phyloP scores from a whole-genome alignment of 1,284 basidiomycete species.

The Cyathus olla region DNA sequence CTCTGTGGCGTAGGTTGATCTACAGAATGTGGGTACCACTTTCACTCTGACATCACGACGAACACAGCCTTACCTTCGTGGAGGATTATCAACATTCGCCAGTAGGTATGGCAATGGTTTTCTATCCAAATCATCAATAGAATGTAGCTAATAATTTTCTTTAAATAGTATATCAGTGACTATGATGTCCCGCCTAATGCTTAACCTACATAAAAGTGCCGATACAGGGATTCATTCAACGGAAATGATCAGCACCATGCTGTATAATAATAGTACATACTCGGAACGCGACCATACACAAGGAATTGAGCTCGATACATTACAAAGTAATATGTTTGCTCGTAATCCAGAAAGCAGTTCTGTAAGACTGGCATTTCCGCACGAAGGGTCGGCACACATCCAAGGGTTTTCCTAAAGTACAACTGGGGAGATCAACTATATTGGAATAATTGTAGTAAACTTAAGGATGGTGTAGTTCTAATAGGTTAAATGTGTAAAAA shows the following conservation, averaged over 20 bases:
- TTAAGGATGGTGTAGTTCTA: too few relatives aligned
- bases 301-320: background rate
- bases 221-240: conserved; percentile 39
- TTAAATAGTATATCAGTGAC: conserved; percentile 46
- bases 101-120: conserved; percentile 36
- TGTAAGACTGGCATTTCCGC: background rate
- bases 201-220: conserved; percentile 50
- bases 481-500: too few relatives aligned
- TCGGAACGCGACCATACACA: background rate
- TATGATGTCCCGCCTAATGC: conserved; percentile 54
- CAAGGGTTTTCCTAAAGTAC: too few relatives aligned
- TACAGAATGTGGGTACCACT: background rate
- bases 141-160: background rate
- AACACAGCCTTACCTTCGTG: conserved; percentile 45
- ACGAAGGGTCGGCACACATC: background rate
- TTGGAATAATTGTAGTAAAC: too few relatives aligned
- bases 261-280: conserved; percentile 2
- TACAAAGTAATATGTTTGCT: background rate
- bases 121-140: background rate
- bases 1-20: conserved; percentile 24
- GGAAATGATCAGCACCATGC: conserved; percentile 11
- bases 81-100: conserved; percentile 53
- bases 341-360: background rate
- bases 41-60: background rate
- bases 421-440: too few relatives aligned